These are phyloP conservation scores for Hirsutella minnesotensis DNA, from an alignment of 2,329 filamentous ascomycete species.

Conservation along the genomic window DNA sequence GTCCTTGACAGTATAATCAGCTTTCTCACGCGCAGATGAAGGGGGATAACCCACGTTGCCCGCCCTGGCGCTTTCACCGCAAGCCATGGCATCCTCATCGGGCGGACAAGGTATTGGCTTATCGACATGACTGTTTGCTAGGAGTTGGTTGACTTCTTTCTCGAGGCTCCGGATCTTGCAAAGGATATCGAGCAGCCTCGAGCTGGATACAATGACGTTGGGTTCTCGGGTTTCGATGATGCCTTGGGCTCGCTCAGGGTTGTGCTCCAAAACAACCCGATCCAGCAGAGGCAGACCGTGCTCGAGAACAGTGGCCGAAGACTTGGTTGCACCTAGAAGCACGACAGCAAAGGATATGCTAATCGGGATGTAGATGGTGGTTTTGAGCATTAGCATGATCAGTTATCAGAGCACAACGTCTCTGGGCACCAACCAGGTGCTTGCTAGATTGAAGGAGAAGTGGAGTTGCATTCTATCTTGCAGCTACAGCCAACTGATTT, in stretches of 20 bases:
- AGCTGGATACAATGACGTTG: constrained; percentile 13
- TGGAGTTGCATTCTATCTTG: too few species aligned
- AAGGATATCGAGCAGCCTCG: constrained; percentile 14
- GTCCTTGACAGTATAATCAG: too few species aligned
- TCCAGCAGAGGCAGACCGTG: constrained; percentile 7
- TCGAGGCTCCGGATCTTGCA: constrained; percentile 15
- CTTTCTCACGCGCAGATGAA: too few species aligned
- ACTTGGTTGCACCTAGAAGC: background rate
- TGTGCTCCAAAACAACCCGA: constrained; percentile 5
- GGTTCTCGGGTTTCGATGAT: constrained; percentile 14
- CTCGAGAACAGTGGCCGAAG: background rate
- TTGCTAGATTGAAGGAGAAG: too few species aligned
- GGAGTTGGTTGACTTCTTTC: constrained; percentile 14
- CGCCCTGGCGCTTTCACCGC: too few species aligned
- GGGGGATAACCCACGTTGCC: too few species aligned
- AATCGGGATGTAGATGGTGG: constrained; percentile 7
- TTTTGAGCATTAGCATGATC: constrained; percentile 10
- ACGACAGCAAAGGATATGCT: constrained; percentile 1
- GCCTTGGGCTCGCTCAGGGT: constrained; percentile 8
- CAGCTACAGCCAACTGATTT: too few species aligned
- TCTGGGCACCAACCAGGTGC: too few species aligned
- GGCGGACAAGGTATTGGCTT: too few species aligned
- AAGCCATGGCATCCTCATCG: too few species aligned
- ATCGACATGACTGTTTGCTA: constrained; percentile 5
- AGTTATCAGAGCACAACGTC: background rate